Evolutionary conservation across 371 early-diverging fungal genomes (phyloP).

Genomic region (Rhizopus stolonifer): DNA sequence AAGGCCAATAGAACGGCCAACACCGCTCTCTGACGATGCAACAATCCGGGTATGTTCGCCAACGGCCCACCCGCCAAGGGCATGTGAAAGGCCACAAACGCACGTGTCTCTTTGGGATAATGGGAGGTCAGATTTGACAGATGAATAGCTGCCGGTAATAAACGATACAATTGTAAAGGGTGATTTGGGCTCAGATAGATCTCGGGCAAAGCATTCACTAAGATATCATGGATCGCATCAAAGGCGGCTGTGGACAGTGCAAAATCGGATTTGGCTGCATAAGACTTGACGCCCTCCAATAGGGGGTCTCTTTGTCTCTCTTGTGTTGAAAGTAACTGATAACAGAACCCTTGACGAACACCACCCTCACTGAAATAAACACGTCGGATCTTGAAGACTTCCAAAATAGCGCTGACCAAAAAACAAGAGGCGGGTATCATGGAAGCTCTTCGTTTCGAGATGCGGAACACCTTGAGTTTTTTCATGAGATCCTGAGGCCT

Average conservation of each 20-base stretch:
- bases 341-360: slow-evolving; percentile 62
- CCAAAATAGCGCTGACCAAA: slow-evolving; percentile 51
- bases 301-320: slow-evolving; percentile 59
- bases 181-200: slow-evolving; percentile 32
- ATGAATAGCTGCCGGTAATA: slow-evolving; percentile 55
- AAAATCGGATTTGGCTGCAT: slow-evolving; percentile 32
- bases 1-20: slow-evolving; percentile 53
- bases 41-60: slow-evolving; percentile 58
- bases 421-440: slow-evolving; percentile 65
- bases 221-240: slow-evolving; percentile 38
- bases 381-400: slow-evolving; percentile 45
- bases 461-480: slow-evolving; percentile 48
- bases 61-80: slow-evolving; percentile 60
- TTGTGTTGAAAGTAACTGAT: slow-evolving; percentile 37
- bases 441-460: slow-evolving; percentile 59
- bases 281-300: slow-evolving; percentile 48
- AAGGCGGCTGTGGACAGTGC: slow-evolving; percentile 25
- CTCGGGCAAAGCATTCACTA: slow-evolving; percentile 30
- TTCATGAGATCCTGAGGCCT: slow-evolving; percentile 34
- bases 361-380: slow-evolving; percentile 66
- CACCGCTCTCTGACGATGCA: slow-evolving; percentile 56
- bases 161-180: slow-evolving; percentile 45
- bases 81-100: slow-evolving; percentile 59
- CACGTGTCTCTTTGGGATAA: slow-evolving; percentile 62
- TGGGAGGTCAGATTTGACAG: slow-evolving; percentile 56